Evolutionary conservation across 2,329 filamentous ascomycete genomes (phyloP).

Genomic region (Drechslerella dactyloides): DNA sequence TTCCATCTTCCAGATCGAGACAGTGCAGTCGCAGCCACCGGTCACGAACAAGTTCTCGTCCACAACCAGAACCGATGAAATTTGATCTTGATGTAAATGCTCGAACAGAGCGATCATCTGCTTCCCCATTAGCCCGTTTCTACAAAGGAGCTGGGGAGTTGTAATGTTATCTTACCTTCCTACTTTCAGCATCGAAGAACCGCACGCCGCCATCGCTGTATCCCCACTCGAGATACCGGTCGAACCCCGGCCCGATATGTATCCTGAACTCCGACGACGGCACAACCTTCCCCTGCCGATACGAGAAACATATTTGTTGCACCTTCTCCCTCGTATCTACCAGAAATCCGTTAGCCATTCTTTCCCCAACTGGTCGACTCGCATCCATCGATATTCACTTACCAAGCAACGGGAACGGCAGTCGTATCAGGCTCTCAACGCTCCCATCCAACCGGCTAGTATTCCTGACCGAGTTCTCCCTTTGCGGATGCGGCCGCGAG

Average conservation of each 20-base stretch:
- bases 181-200: slow-evolving; percentile 84
- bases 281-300: slow-evolving; percentile 80
- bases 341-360: slow-evolving; percentile 33
- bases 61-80: slow-evolving; percentile 81
- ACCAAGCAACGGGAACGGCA: slow-evolving; percentile 79
- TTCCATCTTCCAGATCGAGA: slow-evolving; percentile 79
- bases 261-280: slow-evolving; percentile 83
- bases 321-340: slow-evolving; percentile 73
- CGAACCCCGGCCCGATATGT: slow-evolving; percentile 83
- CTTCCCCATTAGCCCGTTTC: slow-evolving; percentile 6
- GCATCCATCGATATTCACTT: slow-evolving; percentile 52
- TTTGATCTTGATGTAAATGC: slow-evolving; percentile 88
- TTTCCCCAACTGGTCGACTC: background rate
- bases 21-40: slow-evolving; percentile 87
- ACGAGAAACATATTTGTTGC: slow-evolving; percentile 75
- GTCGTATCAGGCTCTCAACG: slow-evolving; percentile 71
- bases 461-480: slow-evolving; percentile 71
- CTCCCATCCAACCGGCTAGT: slow-evolving; percentile 76
- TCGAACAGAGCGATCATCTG: slow-evolving; percentile 83
- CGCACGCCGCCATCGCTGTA: slow-evolving; percentile 91
- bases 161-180: slow-evolving; percentile 64
- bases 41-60: slow-evolving; percentile 84
- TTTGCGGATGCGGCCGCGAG: slow-evolving; percentile 75
- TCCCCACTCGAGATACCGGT: slow-evolving; percentile 94
- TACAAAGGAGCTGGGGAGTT: background rate